phyloP scores from a whole-genome alignment of 108 stramenopile species.

The Cylindrotheca closterium region DNA sequence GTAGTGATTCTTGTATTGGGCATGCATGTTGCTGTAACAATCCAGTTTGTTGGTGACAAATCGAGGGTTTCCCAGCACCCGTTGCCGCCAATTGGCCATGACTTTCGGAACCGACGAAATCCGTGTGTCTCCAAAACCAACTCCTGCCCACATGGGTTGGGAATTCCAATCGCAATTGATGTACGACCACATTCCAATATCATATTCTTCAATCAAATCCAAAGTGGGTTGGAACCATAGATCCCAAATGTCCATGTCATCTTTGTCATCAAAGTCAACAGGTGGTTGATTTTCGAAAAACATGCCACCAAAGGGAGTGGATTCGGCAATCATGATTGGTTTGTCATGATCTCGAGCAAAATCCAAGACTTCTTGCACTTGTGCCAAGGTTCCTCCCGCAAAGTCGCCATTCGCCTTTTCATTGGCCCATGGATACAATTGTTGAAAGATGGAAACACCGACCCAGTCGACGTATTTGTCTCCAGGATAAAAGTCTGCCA shows the following conservation, averaged over 20 bases:
- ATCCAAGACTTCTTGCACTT: conserved; percentile 69
- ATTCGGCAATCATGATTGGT: conserved; percentile 91
- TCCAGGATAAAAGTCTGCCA: conserved; percentile 74
- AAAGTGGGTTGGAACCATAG: conserved; percentile 80
- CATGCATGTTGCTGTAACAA: neutral
- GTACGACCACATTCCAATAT: conserved; percentile 89
- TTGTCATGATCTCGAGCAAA: conserved; percentile 54
- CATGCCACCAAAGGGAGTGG: conserved; percentile 87
- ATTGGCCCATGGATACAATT: conserved; percentile 69
- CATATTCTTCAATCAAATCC: conserved; percentile 64
- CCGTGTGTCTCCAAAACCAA: conserved; percentile 88
- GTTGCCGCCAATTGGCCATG: conserved; percentile 61
- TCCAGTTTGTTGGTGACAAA: conserved; percentile 10
- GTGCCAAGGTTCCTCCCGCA: conserved; percentile 37
- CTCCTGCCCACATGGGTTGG: conserved; percentile 78
- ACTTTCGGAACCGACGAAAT: conserved; percentile 42
- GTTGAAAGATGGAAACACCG: conserved; percentile 82
- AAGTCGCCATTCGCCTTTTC: conserved; percentile 3
- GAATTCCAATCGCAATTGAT: conserved; percentile 89
- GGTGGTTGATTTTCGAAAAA: conserved; percentile 30
- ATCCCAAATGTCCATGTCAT: conserved; percentile 50
- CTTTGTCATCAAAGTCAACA: neutral
- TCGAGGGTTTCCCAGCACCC: conserved; percentile 41
- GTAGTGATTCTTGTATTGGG: neutral
- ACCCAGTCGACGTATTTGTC: conserved; percentile 82